phyloP scores from a whole-genome alignment of 1,284 basidiomycete genomes.

The Irpex lacteus region DNA sequence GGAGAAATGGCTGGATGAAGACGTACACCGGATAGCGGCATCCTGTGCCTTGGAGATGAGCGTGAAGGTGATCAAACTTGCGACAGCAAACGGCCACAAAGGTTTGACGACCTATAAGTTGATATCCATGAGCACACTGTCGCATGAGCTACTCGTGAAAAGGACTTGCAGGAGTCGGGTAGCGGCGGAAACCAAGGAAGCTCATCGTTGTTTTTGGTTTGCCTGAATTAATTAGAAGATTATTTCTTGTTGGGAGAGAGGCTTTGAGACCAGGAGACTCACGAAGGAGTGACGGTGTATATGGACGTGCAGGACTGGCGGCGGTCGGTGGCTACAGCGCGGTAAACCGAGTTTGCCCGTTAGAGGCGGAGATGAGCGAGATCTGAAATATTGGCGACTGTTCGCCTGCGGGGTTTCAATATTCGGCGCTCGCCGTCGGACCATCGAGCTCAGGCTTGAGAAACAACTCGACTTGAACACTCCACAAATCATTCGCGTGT shows the following conservation, averaged over 20 bases:
- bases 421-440: too few species aligned
- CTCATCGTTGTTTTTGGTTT: slow-evolving; percentile 42
- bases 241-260: neutral
- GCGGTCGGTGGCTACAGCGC: neutral
- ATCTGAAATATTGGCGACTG: neutral
- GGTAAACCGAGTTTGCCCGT: neutral
- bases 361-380: neutral
- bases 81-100: slow-evolving; percentile 73
- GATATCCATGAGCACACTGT: neutral
- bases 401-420: too few species aligned
- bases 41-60: slow-evolving; percentile 65
- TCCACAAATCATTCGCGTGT: too few species aligned
- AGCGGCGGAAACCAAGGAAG: slow-evolving; percentile 76
- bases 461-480: too few species aligned
- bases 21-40: slow-evolving; percentile 65
- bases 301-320: neutral
- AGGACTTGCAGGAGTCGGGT: slow-evolving; percentile 66
- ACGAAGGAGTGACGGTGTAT: neutral
- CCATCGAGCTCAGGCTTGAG: too few species aligned
- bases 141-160: slow-evolving; percentile 2
- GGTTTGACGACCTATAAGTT: slow-evolving; percentile 58
- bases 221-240: neutral
- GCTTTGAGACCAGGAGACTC: neutral
- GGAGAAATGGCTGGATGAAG: neutral
- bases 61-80: slow-evolving; percentile 62